Evolutionary conservation across 345 rosid species (phyloP), one percentile per base, ranked within the genome.

Genomic region (Aegle marmelos): DNA sequence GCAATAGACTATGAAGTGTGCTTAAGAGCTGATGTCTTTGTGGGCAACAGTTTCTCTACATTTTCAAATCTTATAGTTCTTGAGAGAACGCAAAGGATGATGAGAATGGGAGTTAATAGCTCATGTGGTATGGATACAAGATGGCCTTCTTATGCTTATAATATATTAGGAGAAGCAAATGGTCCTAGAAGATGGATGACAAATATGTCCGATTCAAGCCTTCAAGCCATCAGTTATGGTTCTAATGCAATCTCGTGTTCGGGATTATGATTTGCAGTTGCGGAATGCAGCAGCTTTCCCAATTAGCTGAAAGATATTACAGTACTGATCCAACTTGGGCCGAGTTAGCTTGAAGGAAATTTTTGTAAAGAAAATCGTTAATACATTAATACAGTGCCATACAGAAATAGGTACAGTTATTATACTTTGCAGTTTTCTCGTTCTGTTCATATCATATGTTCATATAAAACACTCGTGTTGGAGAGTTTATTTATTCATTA

Each of bases 1-100:
- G 99, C 98, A n/a, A 94, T 96, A 54, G 99, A 96, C 64, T 96
- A 94, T 17, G 99, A 96, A 79, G 99, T 94, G 64, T 96, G 99
- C 84, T 83, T 86, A 28, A 87, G 88, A 84, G 93, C 99, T 1
- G 95, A 94, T 82, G 79, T 93, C 0, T 96, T 96, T n/a, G 89
- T 93, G 13, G 99, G 99, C 14, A 96, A 96, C 80, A 96, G 97
- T 77, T 94, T 91, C 74, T 96, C 99, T 17, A 96, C 99, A 3
- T 96, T 96, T 85, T 94, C 99, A 9, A 91, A 98, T 86, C 98
- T 96, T 33, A 79, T 96, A 53, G 97, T 82, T 64, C 97, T 96
- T 19, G 97, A 91, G 65, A 89, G 99, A 80, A 92, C 99, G 7
- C 99, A 96, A 70, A 94, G 86, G 85, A 87, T 85, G 79, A 83